Base-by-base conservation (phyloP, 2,329 filamentous ascomycete species). In the Cladorrhinum sp. region DNA sequence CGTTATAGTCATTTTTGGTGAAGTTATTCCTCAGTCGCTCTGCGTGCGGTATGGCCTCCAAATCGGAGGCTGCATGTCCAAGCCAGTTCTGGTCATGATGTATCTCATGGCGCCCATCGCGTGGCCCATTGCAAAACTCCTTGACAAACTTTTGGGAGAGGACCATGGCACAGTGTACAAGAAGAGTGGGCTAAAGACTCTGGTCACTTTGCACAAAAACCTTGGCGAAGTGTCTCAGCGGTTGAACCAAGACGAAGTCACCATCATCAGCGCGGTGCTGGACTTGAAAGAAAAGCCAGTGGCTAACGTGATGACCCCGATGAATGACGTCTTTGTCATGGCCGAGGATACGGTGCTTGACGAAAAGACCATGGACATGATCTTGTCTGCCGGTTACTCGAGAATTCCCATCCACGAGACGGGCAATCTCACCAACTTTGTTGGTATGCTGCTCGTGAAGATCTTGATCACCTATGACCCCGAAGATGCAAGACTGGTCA, bases 401-500 rank as follows among this genome's bases (percentile, higher is more conserved):
- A 84, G 95, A 62, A 98, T 99, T 66, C 95, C 95, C 2, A 96
- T 99, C 61, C 91, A 97, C 71, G 88, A 92, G 41, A 87, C 92
- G 0, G 90, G 92, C 61, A 96, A 93, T 69, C 80, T 85, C 1
- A 85, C 85, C 59, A 93, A 99, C 73, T 99, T 97, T 75, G 89
- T 98, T 27, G 95, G 95, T 65, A 99, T 99, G 93, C 85, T 99
- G 6, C 80, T 99, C 9, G 95, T 99, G 73, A 99, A 99, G 80
- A 98, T 98, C 71, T 84, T 99, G 63, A 99, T 99, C 70, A 98
- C 95, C 0, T 99, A 99, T 73, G 95, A 99, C 66, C 95, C 95
- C 0, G 95, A 99, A 74, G 95, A 99, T 71, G 85, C 84, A 71
- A 91, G 90, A 70, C 86, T 86, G 20, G 95, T 99, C 36, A 85